Base-by-base conservation (phyloP, 192 early-diverging fungal genomes). In the Martensiomyces pterosporus region DNA sequence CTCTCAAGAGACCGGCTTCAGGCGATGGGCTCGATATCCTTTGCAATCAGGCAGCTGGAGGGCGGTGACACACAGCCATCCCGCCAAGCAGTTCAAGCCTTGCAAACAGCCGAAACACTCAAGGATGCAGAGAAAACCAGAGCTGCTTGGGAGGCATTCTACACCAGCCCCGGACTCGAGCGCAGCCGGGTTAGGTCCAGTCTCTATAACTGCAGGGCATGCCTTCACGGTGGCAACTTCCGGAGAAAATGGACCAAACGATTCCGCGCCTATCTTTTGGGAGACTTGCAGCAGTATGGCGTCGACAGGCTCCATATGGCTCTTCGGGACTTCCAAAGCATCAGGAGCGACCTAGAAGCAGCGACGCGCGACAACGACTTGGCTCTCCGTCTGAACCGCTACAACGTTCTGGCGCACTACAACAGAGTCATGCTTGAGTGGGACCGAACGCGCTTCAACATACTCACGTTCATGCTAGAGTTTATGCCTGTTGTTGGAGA, bases 331-430 rank as follows among this genome's bases (percentile, higher is more conserved):
- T 39, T 60, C 9, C 10, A 24, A 25, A 35, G 27, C 5, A 55
- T 60, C 12, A 43, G 37, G 8, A 37, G 35, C 25, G 27, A 49
- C 10, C 26, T 64, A 4, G 57, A 48, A 9, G 49, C 57, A 3
- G 56, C 62, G 17, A 16, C 34, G 13, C 48, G 68, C 27, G 57
- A 64, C 39, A 24, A 40, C 24, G 10, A 36, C 14, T n/a, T 44
- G 0, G 60, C 68, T n/a, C 47, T 60, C 10, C 39, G 36, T 29
- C 36, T 57, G 16, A 72, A 64, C 24, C 57, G 42, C 24, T 36
- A 51, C 24, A 72, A 56, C 42, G 45, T 60, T 16, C 29, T 46
- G 6, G 68, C 68, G 1, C 62, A 56, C 27, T 72, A 59, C 49
- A 64, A 72, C 36, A 55, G 44, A 14, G 17, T 72, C 14, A 55